Evolutionary conservation across 768 basidiomycete genomes (phyloP), one percentile per base, ranked within the genome.

Genomic region (Auricularia sp.): DNA sequence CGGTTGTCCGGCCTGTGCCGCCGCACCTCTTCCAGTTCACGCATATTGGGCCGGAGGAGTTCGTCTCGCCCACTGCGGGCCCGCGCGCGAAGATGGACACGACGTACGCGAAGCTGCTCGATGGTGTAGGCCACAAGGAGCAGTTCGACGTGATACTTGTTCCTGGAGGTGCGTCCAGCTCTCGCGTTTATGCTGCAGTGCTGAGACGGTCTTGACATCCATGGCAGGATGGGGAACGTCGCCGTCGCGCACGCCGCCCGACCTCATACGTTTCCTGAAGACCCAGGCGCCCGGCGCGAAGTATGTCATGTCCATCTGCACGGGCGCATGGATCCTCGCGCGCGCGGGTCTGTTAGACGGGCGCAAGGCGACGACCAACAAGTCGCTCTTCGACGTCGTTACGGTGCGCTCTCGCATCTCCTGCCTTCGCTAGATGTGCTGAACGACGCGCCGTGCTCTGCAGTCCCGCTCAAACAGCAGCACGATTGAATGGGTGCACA

Each of bases 301-400:
- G 51, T 80, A 80, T 68, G 67, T 81, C 33, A 68, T 81, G 66
- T 78, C 78, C 3, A 76, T 82, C 3, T 81, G 81, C 65, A 80
- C 77, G 1, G 68, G 67, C 54, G 75, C 79, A 6, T 71, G 70
- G 35, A 54, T 81, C 29, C 75, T 75, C 1, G 79, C 80, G 2
- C 69, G 71, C 3, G 75, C 78, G 2, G 80, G 81, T 0, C 68
- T 79, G 1, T 69, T 82, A 16, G 80, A 81, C 45, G 77, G 78
- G n/a, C 73, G 70, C 56, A 70, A 71, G 8, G 81, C 80, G 13
- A 83, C 80, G 3, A 79, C 80, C 29, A 81, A 81, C 66, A 82
- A 83, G 70, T 67, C 68, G 1, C 64, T 63, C 11, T 81, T 73
- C 70, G 69, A 65, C 5, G 61, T 65, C 56, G 70, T 70, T 2